These are phyloP conservation scores for Dactylellina sp. DNA, from an alignment of 2,329 filamentous ascomycete species.

Conservation along the genomic window DNA sequence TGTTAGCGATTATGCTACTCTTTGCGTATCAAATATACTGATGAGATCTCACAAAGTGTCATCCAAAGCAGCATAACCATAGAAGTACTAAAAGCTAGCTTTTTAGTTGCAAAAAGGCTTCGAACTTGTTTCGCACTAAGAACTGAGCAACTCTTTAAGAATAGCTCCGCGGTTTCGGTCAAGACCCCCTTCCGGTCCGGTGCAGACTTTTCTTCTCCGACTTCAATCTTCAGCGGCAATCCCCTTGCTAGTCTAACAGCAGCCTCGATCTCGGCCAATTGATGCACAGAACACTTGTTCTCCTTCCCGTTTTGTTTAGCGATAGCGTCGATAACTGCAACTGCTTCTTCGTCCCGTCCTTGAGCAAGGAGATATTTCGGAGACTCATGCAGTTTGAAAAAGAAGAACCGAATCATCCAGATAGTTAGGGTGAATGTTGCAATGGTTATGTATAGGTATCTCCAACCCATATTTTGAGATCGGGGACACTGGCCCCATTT, in stretches of 20 bases:
- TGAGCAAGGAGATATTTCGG: conserved; percentile 67
- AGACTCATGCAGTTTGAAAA: conserved; percentile 67
- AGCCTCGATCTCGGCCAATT: conserved; percentile 48
- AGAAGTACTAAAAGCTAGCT: conserved; percentile 75
- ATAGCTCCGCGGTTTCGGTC: conserved; percentile 17
- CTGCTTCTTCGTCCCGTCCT: conserved; percentile 67
- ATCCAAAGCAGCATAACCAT: conserved; percentile 80
- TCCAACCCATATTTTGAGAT: conserved; percentile 68
- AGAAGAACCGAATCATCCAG: conserved; percentile 65
- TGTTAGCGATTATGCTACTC: neutral
- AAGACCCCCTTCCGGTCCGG: conserved; percentile 26
- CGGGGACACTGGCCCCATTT: conserved; percentile 63
- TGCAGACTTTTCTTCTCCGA: conserved; percentile 67
- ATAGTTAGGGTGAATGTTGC: conserved; percentile 66
- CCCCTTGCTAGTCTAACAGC: conserved; percentile 65
- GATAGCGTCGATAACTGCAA: conserved; percentile 67
- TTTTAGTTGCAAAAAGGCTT: conserved; percentile 74
- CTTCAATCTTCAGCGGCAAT: conserved; percentile 70
- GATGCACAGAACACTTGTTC: conserved; percentile 33
- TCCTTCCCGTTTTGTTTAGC: conserved; percentile 61
- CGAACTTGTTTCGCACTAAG: conserved; percentile 68
- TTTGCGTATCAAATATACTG: neutral
- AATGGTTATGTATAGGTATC: conserved; percentile 66
- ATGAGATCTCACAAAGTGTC: conserved; percentile 42
- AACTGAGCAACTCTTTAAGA: conserved; percentile 43